phyloP scores from a whole-genome alignment of 495 filamentous ascomycete species.

The Arthonia radiata region DNA sequence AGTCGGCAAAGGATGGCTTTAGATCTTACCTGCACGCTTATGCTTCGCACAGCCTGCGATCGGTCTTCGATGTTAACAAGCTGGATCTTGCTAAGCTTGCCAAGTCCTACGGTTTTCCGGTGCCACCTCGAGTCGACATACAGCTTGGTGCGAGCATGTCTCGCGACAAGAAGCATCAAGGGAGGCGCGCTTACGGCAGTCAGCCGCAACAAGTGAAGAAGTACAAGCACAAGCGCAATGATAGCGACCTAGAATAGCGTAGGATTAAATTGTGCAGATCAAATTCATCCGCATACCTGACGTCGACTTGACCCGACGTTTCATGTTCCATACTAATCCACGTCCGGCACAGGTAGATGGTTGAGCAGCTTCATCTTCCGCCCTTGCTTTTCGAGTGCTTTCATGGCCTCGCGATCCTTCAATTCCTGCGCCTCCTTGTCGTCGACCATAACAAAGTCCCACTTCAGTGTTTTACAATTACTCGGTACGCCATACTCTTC shows the following conservation, averaged over 20 bases:
- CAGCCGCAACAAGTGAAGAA: slow-evolving; percentile 23
- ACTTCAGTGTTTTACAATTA: slow-evolving; percentile 28
- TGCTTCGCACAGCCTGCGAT: slow-evolving; percentile 67
- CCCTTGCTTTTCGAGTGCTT: slow-evolving; percentile 47
- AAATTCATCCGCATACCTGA: no score
- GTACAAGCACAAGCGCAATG: not conserved
- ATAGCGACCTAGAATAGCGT: no score
- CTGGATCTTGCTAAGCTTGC: slow-evolving; percentile 83
- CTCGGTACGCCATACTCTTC: slow-evolving; percentile 29
- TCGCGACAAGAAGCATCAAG: slow-evolving; percentile 61
- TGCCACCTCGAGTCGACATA: slow-evolving; percentile 81
- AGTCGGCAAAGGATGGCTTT: slow-evolving; percentile 45
- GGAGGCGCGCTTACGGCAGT: slow-evolving; percentile 59
- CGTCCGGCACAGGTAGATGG: slow-evolving; percentile 57
- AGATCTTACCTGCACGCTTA: slow-evolving; percentile 85
- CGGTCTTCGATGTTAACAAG: slow-evolving; percentile 82
- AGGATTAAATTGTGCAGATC: no score
- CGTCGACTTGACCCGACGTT: no score
- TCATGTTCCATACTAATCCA: slow-evolving; percentile 31
- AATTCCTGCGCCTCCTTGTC: slow-evolving; percentile 45
- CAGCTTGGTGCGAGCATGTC: slow-evolving; percentile 67
- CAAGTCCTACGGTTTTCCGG: slow-evolving; percentile 73
- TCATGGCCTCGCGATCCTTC: slow-evolving; percentile 41
- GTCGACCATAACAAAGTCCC: slow-evolving; percentile 55
- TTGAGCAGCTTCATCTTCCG: slow-evolving; percentile 54